A percentile compares a stretch with the other conserved stretches of the same genome.
phyloP scores from a whole-genome alignment of 805 yeast species.

The Tetrapisispora pingtungensis region DNA sequence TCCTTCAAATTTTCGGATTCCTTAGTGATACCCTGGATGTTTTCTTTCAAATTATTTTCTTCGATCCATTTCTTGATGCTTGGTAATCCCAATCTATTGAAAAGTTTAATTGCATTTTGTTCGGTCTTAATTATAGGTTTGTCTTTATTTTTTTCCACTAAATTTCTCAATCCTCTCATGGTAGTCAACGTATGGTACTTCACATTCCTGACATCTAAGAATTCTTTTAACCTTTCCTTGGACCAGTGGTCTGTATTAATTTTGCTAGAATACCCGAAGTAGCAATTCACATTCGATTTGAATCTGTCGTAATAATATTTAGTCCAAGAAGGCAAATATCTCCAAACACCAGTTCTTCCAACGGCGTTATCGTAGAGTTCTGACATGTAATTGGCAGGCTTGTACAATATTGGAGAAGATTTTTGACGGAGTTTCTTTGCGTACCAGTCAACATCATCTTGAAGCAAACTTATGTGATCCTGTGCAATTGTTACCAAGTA shows the following conservation, averaged over 20 bases:
- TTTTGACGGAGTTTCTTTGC: slow-evolving; percentile 19
- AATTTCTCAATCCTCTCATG: slow-evolving; percentile 30
- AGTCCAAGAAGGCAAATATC: neutral
- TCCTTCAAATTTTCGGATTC: slow-evolving; percentile 9
- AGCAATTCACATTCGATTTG: neutral
- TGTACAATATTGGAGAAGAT: slow-evolving; percentile 30
- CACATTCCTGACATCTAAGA: slow-evolving; percentile 34
- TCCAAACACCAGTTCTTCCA: neutral
- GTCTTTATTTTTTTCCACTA: slow-evolving; percentile 32
- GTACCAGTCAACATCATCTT: slow-evolving; percentile 34
- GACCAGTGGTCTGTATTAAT: slow-evolving; percentile 30
- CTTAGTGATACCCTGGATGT: slow-evolving; percentile 30
- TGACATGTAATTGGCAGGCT: slow-evolving; percentile 22
- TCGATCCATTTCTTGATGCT: neutral
- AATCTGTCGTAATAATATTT: neutral
- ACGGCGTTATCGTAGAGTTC: neutral
- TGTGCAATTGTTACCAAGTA: slow-evolving; percentile 30
- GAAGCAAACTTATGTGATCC: slow-evolving; percentile 28
- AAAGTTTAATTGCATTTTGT: slow-evolving; percentile 17
- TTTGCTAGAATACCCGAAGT: neutral
- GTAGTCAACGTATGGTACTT: slow-evolving; percentile 33
- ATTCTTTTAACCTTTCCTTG: slow-evolving; percentile 34
- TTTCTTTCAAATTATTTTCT: slow-evolving; percentile 5
- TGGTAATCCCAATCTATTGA: neutral
- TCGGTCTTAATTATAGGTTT: slow-evolving; percentile 28